Conservation (phyloP, 106 monocot species). For the Phalaenopsis aphrodite region DNA sequence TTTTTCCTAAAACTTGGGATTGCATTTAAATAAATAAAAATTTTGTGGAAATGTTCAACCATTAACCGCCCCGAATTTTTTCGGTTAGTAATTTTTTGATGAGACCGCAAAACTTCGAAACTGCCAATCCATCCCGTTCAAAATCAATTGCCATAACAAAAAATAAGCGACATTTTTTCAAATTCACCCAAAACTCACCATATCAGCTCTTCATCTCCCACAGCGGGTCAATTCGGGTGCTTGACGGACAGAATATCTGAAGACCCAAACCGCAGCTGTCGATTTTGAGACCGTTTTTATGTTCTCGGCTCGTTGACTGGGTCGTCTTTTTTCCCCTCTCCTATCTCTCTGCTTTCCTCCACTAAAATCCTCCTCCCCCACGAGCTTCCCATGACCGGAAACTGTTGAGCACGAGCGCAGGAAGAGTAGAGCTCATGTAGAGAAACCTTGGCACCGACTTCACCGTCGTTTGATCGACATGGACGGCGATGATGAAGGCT, state of each 20-base stretch:
- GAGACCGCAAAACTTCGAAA: no score
- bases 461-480: background rate
- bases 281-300: background rate
- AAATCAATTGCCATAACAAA: no score
- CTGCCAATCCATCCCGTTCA: no score
- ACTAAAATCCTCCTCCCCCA: background rate
- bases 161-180: no score
- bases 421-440: background rate
- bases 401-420: background rate
- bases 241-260: background rate
- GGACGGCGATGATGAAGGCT: background rate
- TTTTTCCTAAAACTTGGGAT: no score
- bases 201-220: no score
- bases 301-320: background rate
- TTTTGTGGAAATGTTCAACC: no score
- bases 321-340: background rate
- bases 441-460: background rate
- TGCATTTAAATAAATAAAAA: no score
- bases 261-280: background rate
- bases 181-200: no score
- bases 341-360: background rate
- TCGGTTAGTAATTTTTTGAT: no score
- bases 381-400: conserved; percentile 6
- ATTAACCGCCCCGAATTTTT: no score
- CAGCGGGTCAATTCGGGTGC: no score